phyloP scores from a whole-genome alignment of 1,139 yeast species.

The Yamadazyma sp. region DNA sequence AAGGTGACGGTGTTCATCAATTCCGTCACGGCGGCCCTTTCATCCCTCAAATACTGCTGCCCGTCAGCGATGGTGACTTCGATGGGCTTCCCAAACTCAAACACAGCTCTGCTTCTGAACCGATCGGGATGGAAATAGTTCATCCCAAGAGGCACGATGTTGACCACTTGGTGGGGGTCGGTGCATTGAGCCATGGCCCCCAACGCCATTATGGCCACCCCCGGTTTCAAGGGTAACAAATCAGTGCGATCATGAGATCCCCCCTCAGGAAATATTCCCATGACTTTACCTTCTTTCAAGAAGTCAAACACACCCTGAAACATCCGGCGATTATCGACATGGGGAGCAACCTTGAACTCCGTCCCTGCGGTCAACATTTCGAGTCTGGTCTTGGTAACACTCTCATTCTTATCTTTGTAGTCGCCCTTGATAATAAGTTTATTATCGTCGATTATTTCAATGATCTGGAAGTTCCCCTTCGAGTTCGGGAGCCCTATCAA shows the following conservation, averaged over 20 bases:
- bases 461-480: constrained; percentile 59
- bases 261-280: constrained; percentile 72
- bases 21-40: constrained; percentile 70
- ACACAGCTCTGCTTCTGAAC: constrained; percentile 90
- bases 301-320: constrained; percentile 66
- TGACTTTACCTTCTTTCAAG: constrained; percentile 53
- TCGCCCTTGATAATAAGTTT: constrained; percentile 40
- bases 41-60: constrained; percentile 55
- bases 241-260: constrained; percentile 96
- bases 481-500: constrained; percentile 61
- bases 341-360: constrained; percentile 56
- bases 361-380: constrained; percentile 48
- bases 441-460: constrained; percentile 52
- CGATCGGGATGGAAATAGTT: constrained; percentile 95
- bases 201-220: constrained; percentile 96
- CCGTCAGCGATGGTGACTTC: constrained; percentile 66
- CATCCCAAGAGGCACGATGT: constrained; percentile 95
- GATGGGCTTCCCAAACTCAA: constrained; percentile 92
- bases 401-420: constrained; percentile 18
- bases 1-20: constrained; percentile 70
- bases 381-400: constrained; percentile 29
- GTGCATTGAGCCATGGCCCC: constrained; percentile 70
- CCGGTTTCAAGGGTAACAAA: constrained; percentile 88
- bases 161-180: constrained; percentile 73
- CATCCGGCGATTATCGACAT: constrained; percentile 59